phyloP scores from a whole-genome alignment of 257 asterid species.

The Solanum raphanifolium region DNA sequence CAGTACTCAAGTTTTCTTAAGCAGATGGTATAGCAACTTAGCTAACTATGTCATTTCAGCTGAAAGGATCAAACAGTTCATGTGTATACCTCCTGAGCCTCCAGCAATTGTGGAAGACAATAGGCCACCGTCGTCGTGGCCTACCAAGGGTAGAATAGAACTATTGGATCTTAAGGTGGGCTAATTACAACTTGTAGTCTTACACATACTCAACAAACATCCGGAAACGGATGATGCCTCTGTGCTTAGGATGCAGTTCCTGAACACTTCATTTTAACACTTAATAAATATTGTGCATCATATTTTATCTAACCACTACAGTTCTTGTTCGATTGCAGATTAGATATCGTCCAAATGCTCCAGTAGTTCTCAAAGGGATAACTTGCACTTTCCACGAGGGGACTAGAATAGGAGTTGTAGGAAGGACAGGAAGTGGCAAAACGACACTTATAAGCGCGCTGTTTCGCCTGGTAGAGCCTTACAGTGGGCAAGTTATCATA shows the following conservation, averaged over 20 bases:
- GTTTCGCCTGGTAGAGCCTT: conserved; percentile 80
- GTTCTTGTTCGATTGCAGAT: conserved; percentile 24
- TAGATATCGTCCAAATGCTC: conserved; percentile 63
- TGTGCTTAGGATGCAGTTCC: not conserved
- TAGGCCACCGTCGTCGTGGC: conserved; percentile 61
- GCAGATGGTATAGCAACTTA: conserved; percentile 56
- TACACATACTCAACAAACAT: not conserved
- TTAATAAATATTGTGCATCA: not conserved
- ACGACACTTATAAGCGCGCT: conserved; percentile 63
- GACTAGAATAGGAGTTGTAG: conserved; percentile 62
- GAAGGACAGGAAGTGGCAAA: conserved; percentile 88
- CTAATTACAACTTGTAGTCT: not conserved
- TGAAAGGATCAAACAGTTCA: conserved; percentile 69
- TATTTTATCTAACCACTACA: not conserved
- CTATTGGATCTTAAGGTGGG: conserved; percentile 48
- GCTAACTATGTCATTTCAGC: conserved; percentile 55
- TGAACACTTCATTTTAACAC: not conserved
- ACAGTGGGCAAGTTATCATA: conserved; percentile 35
- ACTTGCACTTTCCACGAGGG: conserved; percentile 67
- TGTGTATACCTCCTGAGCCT: conserved; percentile 59
- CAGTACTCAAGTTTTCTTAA: conserved; percentile 41
- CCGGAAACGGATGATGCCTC: not conserved
- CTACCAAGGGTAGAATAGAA: conserved; percentile 52
- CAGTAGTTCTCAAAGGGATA: conserved; percentile 65
- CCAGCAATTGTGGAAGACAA: conserved; percentile 45